phyloP scores from a whole-genome alignment of 2,329 filamentous ascomycete species.

The Nothophaeocryptopus gaeumannii region DNA sequence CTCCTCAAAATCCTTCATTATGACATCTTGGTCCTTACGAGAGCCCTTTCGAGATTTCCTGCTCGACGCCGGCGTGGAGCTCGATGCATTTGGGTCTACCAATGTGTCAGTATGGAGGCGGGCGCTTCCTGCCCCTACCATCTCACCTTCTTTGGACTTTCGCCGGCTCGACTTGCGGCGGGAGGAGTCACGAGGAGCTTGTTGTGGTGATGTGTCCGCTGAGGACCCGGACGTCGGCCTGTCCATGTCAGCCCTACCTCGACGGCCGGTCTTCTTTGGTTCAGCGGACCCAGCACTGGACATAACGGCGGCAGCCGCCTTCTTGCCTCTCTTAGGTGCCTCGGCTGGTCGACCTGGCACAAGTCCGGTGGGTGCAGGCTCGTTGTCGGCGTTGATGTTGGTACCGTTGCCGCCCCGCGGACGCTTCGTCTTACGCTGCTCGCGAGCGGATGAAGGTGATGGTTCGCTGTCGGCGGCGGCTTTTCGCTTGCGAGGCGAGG shows the following conservation, averaged over 20 bases:
- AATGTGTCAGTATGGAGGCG: conserved; percentile 23
- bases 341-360: conserved; percentile 34
- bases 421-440: conserved; percentile 56
- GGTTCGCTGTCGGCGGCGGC: conserved; percentile 50
- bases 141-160: conserved; percentile 57
- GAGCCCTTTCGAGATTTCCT: conserved; percentile 34
- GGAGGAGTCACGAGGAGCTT: conserved; percentile 59
- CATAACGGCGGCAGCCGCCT: conserved; percentile 57
- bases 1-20: conserved; percentile 35
- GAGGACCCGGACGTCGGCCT: conserved; percentile 64
- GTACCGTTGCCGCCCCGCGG: conserved; percentile 46
- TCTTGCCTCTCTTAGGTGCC: conserved; percentile 57
- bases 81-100: conserved; percentile 37
- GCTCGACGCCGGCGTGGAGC: conserved; percentile 30
- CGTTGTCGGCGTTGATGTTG: conserved; percentile 38
- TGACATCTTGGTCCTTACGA: conserved; percentile 34
- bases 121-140: neutral
- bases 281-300: conserved; percentile 65
- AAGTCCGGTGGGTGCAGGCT: conserved; percentile 31
- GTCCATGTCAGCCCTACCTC: conserved; percentile 25
- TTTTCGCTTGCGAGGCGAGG: conserved; percentile 70
- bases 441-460: conserved; percentile 48
- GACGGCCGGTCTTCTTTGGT: conserved; percentile 11
- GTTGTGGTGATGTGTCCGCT: conserved; percentile 58
- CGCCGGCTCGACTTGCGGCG: conserved; percentile 74